Conservation (phyloP, 75 land plant genomes). For the Sequoiadendron giganteum region DNA sequence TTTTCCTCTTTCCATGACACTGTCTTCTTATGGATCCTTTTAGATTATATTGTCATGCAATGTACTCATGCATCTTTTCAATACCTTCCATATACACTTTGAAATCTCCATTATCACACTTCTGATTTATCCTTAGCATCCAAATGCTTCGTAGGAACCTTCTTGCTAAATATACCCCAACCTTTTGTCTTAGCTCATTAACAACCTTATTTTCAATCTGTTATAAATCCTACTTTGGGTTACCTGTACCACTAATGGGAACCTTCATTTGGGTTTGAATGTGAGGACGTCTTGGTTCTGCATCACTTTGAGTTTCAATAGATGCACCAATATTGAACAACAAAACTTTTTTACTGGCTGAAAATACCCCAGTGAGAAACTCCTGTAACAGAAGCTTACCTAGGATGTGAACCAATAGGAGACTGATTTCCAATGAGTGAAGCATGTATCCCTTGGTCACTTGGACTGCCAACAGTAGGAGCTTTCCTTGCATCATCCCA, state of each 20-base stretch:
- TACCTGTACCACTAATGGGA: not conserved
- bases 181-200: not conserved
- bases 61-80: not conserved
- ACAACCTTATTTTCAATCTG: not conserved
- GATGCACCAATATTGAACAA: slow-evolving; percentile 5
- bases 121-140: slow-evolving; percentile 2
- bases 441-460: not conserved
- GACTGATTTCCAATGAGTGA: slow-evolving; percentile 1
- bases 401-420: not conserved
- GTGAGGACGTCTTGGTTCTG: not conserved
- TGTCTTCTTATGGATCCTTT: too few relatives aligned
- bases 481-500: not conserved
- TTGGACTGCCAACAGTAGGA: not conserved
- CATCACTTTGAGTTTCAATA: not conserved
- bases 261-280: slow-evolving; percentile 3
- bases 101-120: not conserved
- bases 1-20: too few relatives aligned
- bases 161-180: slow-evolving; percentile 15
- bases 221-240: not conserved
- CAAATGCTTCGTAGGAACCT: slow-evolving; percentile 5
- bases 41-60: too few relatives aligned
- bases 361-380: slow-evolving; percentile 9
- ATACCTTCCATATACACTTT: not conserved
- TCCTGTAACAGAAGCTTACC: not conserved
- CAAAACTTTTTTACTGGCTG: not conserved